Conservation (phyloP, 495 filamentous ascomycete species). For the Aspergillus ostianus region DNA sequence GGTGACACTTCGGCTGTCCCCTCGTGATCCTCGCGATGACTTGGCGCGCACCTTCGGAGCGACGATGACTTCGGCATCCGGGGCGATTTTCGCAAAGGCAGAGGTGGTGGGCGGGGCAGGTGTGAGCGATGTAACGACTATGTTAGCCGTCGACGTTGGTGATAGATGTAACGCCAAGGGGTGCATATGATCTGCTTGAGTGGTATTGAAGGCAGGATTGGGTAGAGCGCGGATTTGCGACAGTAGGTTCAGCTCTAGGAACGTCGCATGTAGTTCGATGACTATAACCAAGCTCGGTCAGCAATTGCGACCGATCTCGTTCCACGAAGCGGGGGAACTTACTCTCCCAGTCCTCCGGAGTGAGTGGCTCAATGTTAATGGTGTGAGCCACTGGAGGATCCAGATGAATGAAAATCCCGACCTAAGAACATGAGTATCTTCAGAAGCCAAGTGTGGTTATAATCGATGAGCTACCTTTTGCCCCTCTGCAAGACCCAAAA, state of each 20-base stretch:
- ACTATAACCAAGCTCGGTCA: slow-evolving; percentile 44
- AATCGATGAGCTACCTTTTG: slow-evolving; percentile 62
- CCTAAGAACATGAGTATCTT: slow-evolving; percentile 37
- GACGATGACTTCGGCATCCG: slow-evolving; percentile 94
- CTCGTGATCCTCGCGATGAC: slow-evolving; percentile 49
- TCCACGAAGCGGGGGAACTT: slow-evolving; percentile 23
- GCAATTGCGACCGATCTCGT: not conserved
- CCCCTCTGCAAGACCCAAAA: slow-evolving; percentile 77
- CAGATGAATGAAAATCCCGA: slow-evolving; percentile 70
- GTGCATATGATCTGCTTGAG: slow-evolving; percentile 56
- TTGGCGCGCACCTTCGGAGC: slow-evolving; percentile 81
- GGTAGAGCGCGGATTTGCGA: slow-evolving; percentile 91
- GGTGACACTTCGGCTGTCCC: slow-evolving; percentile 68
- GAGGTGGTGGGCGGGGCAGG: slow-evolving; percentile 66
- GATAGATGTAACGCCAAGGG: slow-evolving; percentile 91
- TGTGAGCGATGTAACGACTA: slow-evolving; percentile 74
- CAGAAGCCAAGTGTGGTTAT: not conserved
- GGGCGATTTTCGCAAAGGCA: slow-evolving; percentile 85
- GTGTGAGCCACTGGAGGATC: slow-evolving; percentile 89
- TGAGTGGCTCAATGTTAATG: slow-evolving; percentile 93
- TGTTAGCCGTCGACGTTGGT: slow-evolving; percentile 91
- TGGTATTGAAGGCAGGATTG: slow-evolving; percentile 65
- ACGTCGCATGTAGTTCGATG: slow-evolving; percentile 93
- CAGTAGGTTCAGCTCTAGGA: slow-evolving; percentile 89
- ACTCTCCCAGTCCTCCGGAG: slow-evolving; percentile 92